Evolutionary conservation across 192 early-diverging fungal species (phyloP).

Genomic region (Cladochytrium replicatum): DNA sequence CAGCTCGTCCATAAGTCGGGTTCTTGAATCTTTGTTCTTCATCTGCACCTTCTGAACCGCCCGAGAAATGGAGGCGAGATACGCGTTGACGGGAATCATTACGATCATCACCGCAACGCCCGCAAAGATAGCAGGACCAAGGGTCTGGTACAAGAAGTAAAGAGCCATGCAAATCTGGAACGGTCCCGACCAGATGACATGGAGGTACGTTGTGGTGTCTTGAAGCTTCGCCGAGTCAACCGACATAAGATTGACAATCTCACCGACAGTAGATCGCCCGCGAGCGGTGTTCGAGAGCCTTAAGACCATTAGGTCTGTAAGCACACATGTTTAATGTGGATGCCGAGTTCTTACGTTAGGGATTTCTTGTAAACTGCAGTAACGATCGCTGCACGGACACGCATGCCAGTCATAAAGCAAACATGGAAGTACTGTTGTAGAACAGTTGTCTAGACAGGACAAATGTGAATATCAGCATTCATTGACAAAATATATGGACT

Average conservation of each 20-base stretch:
- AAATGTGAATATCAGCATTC: conserved; percentile 50
- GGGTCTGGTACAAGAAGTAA: conserved; percentile 65
- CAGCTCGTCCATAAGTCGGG: conserved; percentile 72
- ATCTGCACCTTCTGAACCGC: conserved; percentile 70
- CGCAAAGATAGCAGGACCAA: conserved; percentile 73
- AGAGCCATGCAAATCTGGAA: conserved; percentile 69
- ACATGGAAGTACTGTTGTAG: conserved; percentile 85
- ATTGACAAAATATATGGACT: no score
- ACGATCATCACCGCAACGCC: conserved; percentile 75
- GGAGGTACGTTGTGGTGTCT: conserved; percentile 58
- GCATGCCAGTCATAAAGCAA: conserved; percentile 68
- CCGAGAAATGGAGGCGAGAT: conserved; percentile 53
- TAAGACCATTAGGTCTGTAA: conserved; percentile 70
- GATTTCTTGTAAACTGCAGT: conserved; percentile 5
- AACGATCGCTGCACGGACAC: conserved; percentile 13
- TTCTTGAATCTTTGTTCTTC: conserved; percentile 69
- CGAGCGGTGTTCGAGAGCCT: conserved; percentile 66
- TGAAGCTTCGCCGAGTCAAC: conserved; percentile 43
- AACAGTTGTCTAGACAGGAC: conserved; percentile 64
- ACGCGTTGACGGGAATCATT: conserved; percentile 68
- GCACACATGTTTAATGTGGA: not conserved
- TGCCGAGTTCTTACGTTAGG: not conserved
- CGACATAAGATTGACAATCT: conserved; percentile 53
- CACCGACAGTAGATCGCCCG: conserved; percentile 69
- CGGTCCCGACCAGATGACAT: conserved; percentile 66